Evolutionary conservation across 495 filamentous ascomycete genomes (phyloP), one percentile per base, ranked within the genome.

Genomic region (Xanthoparmelia taractica): DNA sequence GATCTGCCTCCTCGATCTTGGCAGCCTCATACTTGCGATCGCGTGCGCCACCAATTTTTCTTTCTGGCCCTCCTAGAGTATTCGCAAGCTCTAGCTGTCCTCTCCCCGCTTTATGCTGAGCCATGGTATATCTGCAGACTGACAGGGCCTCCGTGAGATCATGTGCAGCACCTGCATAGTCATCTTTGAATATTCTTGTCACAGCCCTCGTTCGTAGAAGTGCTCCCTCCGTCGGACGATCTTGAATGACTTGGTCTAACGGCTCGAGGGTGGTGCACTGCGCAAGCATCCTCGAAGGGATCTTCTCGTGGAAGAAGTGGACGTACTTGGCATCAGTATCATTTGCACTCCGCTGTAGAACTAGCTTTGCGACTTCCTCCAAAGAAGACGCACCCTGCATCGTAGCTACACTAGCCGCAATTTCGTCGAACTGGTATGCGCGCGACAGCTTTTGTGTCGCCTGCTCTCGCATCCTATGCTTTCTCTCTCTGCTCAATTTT

Each of bases 221-320:
- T 57, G 87, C 85, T 13, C 78, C 82, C 56, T 91, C 85, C 25
- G 71, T 76, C 15, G 87, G 84, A 18, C 80, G 72, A 36, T 83
- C 81, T 18, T 74, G 73, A 50, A 90, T 86, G 50, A 91, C 81
- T 55, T 88, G 80, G 73, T 89, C 77, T 64, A 92, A 72, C 1
- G 82, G 78, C 50, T 78, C 73, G 33, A 91, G 74, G 47, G 80
- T 83, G 8, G 89, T 91, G 71, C 79, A 88, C 67, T 91, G 82
- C 56, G 85, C 88, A 65, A 92, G 79, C 74, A 88, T 86, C 33
- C 89, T 77, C 17, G 82, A 86, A 1, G 89, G 89, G 45, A 92
- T 92, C 77, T 91, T 92, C 69, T 92, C 89, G 73, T 92, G 89
- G 71, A 92, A 92, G 73, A 92, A 92, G 67, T 92, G 87, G 6